A percentile compares a stretch with the other conserved stretches of the same genome.
phyloP scores from a whole-genome alignment of 2,329 filamentous ascomycete species.

The Cryphonectria carpinicola region DNA sequence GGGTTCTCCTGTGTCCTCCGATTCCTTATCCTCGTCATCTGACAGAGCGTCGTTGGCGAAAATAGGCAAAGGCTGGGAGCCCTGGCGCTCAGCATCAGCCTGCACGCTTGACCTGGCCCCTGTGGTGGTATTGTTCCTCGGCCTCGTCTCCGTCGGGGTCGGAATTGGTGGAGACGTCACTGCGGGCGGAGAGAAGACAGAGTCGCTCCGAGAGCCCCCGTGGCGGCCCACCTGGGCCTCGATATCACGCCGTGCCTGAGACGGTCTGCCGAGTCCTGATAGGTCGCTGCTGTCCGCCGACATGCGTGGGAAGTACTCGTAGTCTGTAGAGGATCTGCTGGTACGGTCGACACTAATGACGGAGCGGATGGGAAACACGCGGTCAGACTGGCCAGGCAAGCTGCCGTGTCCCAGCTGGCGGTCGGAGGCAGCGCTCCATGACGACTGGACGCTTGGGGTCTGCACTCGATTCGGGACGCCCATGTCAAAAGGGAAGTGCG shows the following conservation, averaged over 20 bases:
- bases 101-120: slow-evolving; percentile 51
- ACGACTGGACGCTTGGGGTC: slow-evolving; percentile 38
- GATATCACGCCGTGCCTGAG: slow-evolving; percentile 37
- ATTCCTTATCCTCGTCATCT: slow-evolving; percentile 40
- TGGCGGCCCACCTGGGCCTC: slow-evolving; percentile 31
- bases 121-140: slow-evolving; percentile 41
- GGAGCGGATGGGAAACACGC: slow-evolving; percentile 83
- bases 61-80: slow-evolving; percentile 39
- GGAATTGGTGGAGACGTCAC: slow-evolving; percentile 25
- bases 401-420: slow-evolving; percentile 41
- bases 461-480: slow-evolving; percentile 1
- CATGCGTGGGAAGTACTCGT: slow-evolving; percentile 43
- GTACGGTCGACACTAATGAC: slow-evolving; percentile 71
- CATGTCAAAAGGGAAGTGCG: slow-evolving; percentile 9
- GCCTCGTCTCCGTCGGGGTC: slow-evolving; percentile 33
- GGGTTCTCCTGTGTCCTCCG: slow-evolving; percentile 28
- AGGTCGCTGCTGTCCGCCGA: slow-evolving; percentile 29
- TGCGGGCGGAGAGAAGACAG: slow-evolving; percentile 19
- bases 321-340: slow-evolving; percentile 43
- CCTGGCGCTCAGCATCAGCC: slow-evolving; percentile 47
- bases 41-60: slow-evolving; percentile 33
- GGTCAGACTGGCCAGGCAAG: slow-evolving; percentile 50
- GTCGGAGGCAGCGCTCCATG: slow-evolving; percentile 49
- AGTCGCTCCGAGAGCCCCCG: slow-evolving; percentile 29
- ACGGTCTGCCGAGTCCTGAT: slow-evolving; percentile 31